These are phyloP conservation scores for Cadophora malorum DNA, from an alignment of 2,329 filamentous ascomycete genomes.

Conservation along the genomic window DNA sequence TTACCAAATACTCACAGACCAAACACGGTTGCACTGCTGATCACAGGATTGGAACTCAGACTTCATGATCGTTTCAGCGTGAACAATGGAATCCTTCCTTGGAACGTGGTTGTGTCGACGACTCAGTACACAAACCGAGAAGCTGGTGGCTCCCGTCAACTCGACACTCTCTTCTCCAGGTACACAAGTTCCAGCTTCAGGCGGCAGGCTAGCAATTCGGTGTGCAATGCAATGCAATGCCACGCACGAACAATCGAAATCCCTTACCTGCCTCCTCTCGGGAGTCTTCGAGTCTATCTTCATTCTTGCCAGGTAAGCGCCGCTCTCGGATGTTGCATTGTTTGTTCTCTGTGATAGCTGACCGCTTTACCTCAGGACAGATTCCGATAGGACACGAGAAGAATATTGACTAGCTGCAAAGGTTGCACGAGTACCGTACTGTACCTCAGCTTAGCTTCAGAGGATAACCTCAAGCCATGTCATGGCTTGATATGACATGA, in stretches of 20 bases:
- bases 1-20: no score
- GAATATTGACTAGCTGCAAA: not conserved
- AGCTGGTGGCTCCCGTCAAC: not conserved
- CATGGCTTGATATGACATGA: no score
- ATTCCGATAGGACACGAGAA: not conserved
- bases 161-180: not conserved
- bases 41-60: no score
- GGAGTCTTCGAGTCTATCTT: not conserved
- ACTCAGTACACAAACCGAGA: not conserved
- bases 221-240: not conserved
- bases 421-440: not conserved
- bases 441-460: no score
- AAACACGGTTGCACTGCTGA: no score
- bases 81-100: no score
- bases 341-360: not conserved
- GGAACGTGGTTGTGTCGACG: no score
- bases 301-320: not conserved
- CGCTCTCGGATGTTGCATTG: constrained; percentile 14
- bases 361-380: not conserved
- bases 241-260: not conserved
- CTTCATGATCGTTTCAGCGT: no score
- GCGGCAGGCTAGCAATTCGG: no score
- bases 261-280: not conserved
- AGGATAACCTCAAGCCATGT: no score
- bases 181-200: not conserved